Evolutionary conservation across 1,284 basidiomycete species (phyloP), one percentile per base, ranked within the genome.

Genomic region (Malassezia arunalokei): DNA sequence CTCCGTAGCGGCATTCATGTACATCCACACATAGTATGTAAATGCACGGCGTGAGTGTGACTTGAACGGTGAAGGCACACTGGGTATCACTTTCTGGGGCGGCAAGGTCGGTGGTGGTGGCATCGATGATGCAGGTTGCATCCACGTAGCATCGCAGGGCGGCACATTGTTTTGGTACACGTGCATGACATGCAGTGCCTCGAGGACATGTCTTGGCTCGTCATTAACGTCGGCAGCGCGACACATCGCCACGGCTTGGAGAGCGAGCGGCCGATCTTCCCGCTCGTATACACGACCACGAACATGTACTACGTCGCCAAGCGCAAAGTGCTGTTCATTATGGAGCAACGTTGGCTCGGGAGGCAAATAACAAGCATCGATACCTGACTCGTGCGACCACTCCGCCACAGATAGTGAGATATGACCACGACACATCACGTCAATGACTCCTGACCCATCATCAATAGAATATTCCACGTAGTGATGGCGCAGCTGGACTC

Each of bases 401-500:
- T 32, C 24, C 24, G 39, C 17, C 41, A 29, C 11, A 11, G 20
- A 8, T 24, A 29, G 8, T 14, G 41, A 20, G 28, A 32, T 27
- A 9, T 40, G 46, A 15, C 38, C 35, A 32, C 35, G 27, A 15
- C 37, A 46, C 6, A 35, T n/a, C 14, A 50, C 43, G 12, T 55
- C 47, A 8, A 55, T 46, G 11, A 29, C 28, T 3, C 35, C 47
- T 6, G 53, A 39, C 7, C 53, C 53, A 30, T 55, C 53, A 15
- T 55, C 53, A n/a, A 55, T 8, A 7, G 33, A 44, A 15, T 54
- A 54, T 15, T 49, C 47, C 14, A 38, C 24, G 12, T 42, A 24
- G 6, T 9, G 32, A 11, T 49, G 47, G 27, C 20, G 27, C 3
- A 11, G 29, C 17, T 31, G 41, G 1, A 45, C 43, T 4, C 38